A percentile compares a stretch with the other conserved stretches of the same genome.
Conservation (phyloP, 108 stramenopile species). For the Fistulifera pelliculosa region DNA sequence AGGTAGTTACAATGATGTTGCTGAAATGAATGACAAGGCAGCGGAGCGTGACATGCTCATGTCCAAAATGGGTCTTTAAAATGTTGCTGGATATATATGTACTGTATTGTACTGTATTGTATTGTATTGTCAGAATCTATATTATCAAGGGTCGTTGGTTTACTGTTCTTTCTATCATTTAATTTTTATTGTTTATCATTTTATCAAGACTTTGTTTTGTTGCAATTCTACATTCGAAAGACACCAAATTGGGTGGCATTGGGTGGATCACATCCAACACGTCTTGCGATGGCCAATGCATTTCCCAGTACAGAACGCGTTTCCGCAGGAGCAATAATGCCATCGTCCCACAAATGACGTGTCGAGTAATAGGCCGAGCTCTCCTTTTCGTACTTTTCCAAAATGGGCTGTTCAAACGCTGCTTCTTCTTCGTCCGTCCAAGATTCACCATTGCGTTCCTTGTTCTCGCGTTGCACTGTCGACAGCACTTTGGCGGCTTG, state of each 20-base stretch:
- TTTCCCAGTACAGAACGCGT: slow-evolving; percentile 84
- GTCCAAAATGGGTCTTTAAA: too few relatives aligned
- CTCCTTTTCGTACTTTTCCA: slow-evolving; percentile 73
- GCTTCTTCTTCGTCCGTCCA: slow-evolving; percentile 65
- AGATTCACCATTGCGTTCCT: slow-evolving; percentile 52
- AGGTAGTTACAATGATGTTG: not conserved
- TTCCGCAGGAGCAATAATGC: slow-evolving; percentile 91
- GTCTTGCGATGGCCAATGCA: slow-evolving; percentile 54
- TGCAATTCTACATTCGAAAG: slow-evolving; percentile 43
- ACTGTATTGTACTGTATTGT: too few relatives aligned
- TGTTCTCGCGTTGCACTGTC: slow-evolving; percentile 82
- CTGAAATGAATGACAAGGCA: too few relatives aligned
- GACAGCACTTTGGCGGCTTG: slow-evolving; percentile 95
- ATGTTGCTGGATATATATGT: too few relatives aligned
- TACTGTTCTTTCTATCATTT: too few relatives aligned
- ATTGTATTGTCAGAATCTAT: too few relatives aligned
- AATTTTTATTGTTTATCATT: too few relatives aligned
- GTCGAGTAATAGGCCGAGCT: slow-evolving; percentile 87
- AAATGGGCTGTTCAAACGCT: slow-evolving; percentile 52
- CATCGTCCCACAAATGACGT: slow-evolving; percentile 96
- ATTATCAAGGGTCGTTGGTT: too few relatives aligned
- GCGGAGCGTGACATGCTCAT: too few relatives aligned
- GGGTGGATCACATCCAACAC: slow-evolving; percentile 36
- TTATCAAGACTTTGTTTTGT: not conserved
- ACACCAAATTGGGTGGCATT: slow-evolving; percentile 50